Base-by-base conservation (phyloP, 495 filamentous ascomycete species). In the Pseudoneurospora amorphoporcata region DNA sequence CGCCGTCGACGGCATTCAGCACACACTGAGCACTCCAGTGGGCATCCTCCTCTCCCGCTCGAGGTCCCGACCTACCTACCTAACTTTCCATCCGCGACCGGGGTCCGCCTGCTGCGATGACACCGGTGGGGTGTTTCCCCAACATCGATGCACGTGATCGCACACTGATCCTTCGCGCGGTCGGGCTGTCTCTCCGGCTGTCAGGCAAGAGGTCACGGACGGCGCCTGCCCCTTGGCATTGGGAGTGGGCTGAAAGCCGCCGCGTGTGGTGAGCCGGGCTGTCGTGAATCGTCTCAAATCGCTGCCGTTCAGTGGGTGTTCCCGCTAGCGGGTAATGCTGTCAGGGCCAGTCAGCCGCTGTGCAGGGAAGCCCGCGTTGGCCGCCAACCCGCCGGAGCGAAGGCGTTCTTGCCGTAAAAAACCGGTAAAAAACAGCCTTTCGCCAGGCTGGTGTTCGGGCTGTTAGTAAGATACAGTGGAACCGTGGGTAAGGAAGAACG, bases 401-500 rank as follows among this genome's bases (percentile, higher is more conserved):
- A 65, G 53, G 53, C 53, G 53, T 65, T 65, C 53, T 65, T 65
- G 53, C 53, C 53, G 53, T 65, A 65, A 65, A 65, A 65, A 65
- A 35, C 53, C 53, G 53, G 53, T 70, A 70, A 40, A 32, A n/a
- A 47, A 17, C 69, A 70, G 23, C 38, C 10, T 70, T 70, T 70
- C 69, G 29, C 53, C 53, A 14, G 43, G 37, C 35, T 35, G 65
- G 23, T 53, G 43, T 17, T 39, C 19, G 35, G 8, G 29, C 39
- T 42, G 53, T 65, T 65, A 37, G 29, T 35, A 65, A 65, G 53
- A 65, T 35, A 65, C 53, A 37, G 14, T 65, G 53, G 29, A 17
- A 65, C 53, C 32, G 69, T 73, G 69, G 69, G 74, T 73, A 68
- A 68, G 74, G 74, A 74, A 75, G 73, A 73, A 75, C 76, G 53